Conservation (phyloP, 257 asterid genomes). For the Jacaranda copaia region DNA sequence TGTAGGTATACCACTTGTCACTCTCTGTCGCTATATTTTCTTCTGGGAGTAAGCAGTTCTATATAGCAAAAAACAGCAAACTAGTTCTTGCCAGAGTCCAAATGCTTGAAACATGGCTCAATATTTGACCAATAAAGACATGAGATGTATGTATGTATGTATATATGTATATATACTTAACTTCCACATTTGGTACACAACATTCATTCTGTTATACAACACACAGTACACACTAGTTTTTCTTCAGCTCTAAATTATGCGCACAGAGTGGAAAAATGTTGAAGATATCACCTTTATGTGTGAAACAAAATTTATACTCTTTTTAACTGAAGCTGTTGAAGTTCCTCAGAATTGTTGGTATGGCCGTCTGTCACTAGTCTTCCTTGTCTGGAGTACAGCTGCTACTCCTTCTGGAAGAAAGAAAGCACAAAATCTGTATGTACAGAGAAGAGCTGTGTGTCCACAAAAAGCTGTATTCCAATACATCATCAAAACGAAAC, state of each 20-base stretch:
- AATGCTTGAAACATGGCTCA: not conserved
- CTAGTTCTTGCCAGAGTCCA: not conserved
- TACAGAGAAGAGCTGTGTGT: slow-evolving; percentile 82
- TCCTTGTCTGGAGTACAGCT: no score
- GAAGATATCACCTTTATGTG: not conserved
- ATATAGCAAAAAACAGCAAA: no score
- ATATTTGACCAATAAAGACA: not conserved
- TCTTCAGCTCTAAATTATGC: not conserved
- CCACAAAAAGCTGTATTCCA: slow-evolving; percentile 61
- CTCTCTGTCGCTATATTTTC: no score
- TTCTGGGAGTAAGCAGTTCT: no score
- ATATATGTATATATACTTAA: no score
- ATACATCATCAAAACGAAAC: not conserved
- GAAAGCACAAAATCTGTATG: slow-evolving; percentile 80
- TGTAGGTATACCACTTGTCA: no score
- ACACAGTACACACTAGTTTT: not conserved
- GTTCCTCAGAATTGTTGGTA: slow-evolving; percentile 12
- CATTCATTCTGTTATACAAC: not conserved
- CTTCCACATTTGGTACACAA: not conserved
- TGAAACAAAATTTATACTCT: not conserved
- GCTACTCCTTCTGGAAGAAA: slow-evolving; percentile 76
- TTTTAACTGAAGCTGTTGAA: slow-evolving; percentile 8
- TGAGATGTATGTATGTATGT: not conserved
- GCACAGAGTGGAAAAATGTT: not conserved
- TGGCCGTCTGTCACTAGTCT: slow-evolving; percentile 16